phyloP scores from a whole-genome alignment of 495 filamentous ascomycete species.

The Pyrenula massariospora region DNA sequence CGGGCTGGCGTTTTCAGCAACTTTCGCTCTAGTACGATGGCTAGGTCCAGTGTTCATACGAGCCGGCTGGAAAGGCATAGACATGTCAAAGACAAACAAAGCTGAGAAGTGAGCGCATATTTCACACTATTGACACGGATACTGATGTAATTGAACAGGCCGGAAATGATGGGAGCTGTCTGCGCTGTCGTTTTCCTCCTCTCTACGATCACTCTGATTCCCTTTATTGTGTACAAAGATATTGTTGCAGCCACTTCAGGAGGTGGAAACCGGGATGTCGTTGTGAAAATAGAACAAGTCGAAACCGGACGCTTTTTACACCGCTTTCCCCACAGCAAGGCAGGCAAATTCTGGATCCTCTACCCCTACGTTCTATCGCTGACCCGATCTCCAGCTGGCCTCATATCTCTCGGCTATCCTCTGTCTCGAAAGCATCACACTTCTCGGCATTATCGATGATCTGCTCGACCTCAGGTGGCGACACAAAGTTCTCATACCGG shows the following conservation, averaged over 20 bases:
- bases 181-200: constrained; percentile 89
- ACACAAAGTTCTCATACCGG: constrained; percentile 95
- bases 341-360: constrained; percentile 17
- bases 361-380: not conserved
- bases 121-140: constrained; percentile 2
- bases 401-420: constrained; percentile 91
- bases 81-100: constrained; percentile 68
- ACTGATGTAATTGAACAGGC: constrained; percentile 33
- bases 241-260: constrained; percentile 93
- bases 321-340: constrained; percentile 89
- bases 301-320: constrained; percentile 74
- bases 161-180: constrained; percentile 95
- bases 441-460: constrained; percentile 91
- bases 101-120: constrained; percentile 54
- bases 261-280: constrained; percentile 80
- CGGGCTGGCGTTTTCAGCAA: constrained; percentile 67
- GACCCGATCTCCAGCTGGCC: constrained; percentile 51
- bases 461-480: constrained; percentile 98
- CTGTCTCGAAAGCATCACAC: constrained; percentile 75
- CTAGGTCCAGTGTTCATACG: constrained; percentile 83
- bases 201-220: constrained; percentile 78
- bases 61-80: constrained; percentile 81
- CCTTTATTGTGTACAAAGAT: constrained; percentile 95
- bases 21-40: constrained; percentile 83
- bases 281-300: constrained; percentile 51